Evolutionary conservation across 169 alveolate species (phyloP), one percentile per base, ranked within the genome.

Genomic region (Cryptosporidium sp.): DNA sequence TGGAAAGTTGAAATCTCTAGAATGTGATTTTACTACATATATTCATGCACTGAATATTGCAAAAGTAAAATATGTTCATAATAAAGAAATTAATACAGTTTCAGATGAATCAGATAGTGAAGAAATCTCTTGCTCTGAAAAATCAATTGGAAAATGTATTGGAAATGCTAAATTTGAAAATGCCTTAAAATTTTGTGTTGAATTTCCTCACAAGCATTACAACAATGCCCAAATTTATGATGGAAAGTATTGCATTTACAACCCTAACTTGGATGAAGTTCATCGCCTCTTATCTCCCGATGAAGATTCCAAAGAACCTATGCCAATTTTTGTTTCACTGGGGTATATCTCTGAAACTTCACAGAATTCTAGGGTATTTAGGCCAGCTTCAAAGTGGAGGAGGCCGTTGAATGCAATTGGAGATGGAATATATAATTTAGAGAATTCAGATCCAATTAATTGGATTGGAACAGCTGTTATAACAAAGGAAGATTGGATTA

Each of bases 381-480:
- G 89, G 21, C 75, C 89, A 8, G 72, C 89, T 45, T 39, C 75
- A 23, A 80, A 80, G 62, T 80, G 89, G 89, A 80, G 89, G 62
- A 42, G 89, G 9, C 70, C 89, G 18, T 4, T 80, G 21, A 80
- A 80, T 61, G 89, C 89, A 35, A 80, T 80, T 80, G 89, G 89
- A 16, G 89, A 80, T 26, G 89, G 75, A 7, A 23, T 3, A 14
- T 80, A 80, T 45, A 80, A 80, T 44, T 60, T 80, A 37, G 51
- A 29, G 29, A 62, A 42, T 42, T 12, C 42, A 0, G 14, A 37
- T 44, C 89, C 89, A 44, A 80, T 80, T 60, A 26, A 39, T 5
- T 80, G 89, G 89, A 80, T 80, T 61, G 89, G 89, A 5, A 62
- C 89, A 8, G 75, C 80, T n/a, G 65, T 44, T 10, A 6, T 80